These are phyloP conservation scores for Pichia cactophila DNA, from an alignment of 1,139 yeast genomes.

Conservation along the genomic window DNA sequence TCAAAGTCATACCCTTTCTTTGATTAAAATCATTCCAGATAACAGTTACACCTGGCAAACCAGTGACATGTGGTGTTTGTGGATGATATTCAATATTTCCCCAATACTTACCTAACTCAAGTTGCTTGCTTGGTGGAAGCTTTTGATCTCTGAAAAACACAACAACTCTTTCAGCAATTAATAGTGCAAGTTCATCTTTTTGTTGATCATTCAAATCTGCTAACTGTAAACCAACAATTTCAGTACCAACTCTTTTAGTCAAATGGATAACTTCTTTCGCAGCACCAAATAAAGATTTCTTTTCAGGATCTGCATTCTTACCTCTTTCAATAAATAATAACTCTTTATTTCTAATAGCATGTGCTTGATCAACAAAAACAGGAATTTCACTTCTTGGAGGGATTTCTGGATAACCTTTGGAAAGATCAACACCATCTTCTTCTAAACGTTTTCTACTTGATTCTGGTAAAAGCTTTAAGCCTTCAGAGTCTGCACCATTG, in stretches of 20 bases:
- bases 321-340: slow-evolving; percentile 36
- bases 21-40: slow-evolving; percentile 42
- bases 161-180: slow-evolving; percentile 46
- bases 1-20: slow-evolving; percentile 15
- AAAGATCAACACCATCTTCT: slow-evolving; percentile 33
- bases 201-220: slow-evolving; percentile 42
- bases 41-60: slow-evolving; percentile 40
- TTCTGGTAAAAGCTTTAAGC: slow-evolving; percentile 30
- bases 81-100: slow-evolving; percentile 45
- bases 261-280: slow-evolving; percentile 41
- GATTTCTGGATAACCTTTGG: slow-evolving; percentile 37
- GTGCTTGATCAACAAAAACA: slow-evolving; percentile 36
- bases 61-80: slow-evolving; percentile 37
- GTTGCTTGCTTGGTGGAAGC: slow-evolving; percentile 38
- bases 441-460: slow-evolving; percentile 30
- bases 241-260: slow-evolving; percentile 49
- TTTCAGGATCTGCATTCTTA: slow-evolving; percentile 44
- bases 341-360: slow-evolving; percentile 29
- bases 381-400: slow-evolving; percentile 23
- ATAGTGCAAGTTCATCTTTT: slow-evolving; percentile 44
- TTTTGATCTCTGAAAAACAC: slow-evolving; percentile 44
- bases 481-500: slow-evolving; percentile 21
- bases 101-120: slow-evolving; percentile 38
- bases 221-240: slow-evolving; percentile 46
- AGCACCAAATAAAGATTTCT: slow-evolving; percentile 44